Base-by-base conservation (phyloP, 768 basidiomycete genomes). In the Suillus clintonianus region DNA sequence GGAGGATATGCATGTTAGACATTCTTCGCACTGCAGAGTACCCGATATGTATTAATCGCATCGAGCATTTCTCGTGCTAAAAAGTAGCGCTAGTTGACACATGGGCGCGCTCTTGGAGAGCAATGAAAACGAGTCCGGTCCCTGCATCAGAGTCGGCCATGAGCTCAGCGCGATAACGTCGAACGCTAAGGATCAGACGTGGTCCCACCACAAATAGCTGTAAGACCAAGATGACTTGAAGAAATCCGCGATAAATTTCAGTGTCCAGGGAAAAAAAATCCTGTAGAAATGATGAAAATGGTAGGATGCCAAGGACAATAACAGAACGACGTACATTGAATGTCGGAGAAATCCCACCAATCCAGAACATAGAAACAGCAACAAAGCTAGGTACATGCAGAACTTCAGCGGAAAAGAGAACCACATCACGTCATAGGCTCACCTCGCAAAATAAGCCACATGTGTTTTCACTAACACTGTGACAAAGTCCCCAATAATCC, bases 1-100 rank as follows among this genome's bases (percentile, higher is more conserved):
- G 15, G 3, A 81, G 86, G 51, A 85, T 89, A 61, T 92, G 90
- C 90, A 79, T 90, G 17, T 79, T 92, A 1, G 82, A 89, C 66
- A 77, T 83, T 30, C 72, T 91, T 30, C 78, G 90, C 24, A 27
- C 7, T 30, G 13, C 24, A 51, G 50, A 19, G 50, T 10, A 51
- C 9, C 30, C 17, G 9, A 30, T 5, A 51, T 17, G 17, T 51
- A 5, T 27, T 10, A 30, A 50, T 30, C 2, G 48, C 48, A 27
- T 27, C 15, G 8, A 48, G 13, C 24, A 7, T 24, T 48, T 24
- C 24, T 24, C 9, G 15, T 30, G 27, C 15, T 51, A 51, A 17
- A 30, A 0, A 17, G 27, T 51, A 32, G 27, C 30, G 15, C 14
- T 3, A 30, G 27, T 51, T 17, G 27, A 51, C 15, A 9, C 9